Evolutionary conservation across 2,329 filamentous ascomycete species (phyloP).

Genomic region (Magnaporthales sp.): DNA sequence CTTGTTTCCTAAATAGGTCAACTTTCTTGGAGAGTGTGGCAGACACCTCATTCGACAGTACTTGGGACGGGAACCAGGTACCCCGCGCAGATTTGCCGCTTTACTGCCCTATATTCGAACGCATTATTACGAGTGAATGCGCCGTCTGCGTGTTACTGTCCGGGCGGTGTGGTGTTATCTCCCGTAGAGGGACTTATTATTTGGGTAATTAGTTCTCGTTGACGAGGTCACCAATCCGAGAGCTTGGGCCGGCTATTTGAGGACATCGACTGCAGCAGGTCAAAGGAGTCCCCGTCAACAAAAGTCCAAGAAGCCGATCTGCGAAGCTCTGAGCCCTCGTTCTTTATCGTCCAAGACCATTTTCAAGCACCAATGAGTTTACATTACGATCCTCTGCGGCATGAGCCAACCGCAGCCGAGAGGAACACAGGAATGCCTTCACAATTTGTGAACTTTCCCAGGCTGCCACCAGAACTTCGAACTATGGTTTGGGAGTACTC

Average conservation of each 20-base stretch:
- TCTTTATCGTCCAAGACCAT: neutral
- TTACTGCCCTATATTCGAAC: neutral
- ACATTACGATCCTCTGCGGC: slow-evolving; percentile 14
- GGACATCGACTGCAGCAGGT: neutral
- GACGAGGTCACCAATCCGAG: slow-evolving; percentile 15
- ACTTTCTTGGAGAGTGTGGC: neutral
- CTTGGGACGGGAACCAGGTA: neutral
- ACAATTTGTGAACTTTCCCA: slow-evolving; percentile 18
- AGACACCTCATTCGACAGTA: neutral
- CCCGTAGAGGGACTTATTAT: neutral
- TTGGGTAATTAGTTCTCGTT: slow-evolving; percentile 6
- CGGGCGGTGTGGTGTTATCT: neutral
- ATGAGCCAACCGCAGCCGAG: slow-evolving; percentile 7
- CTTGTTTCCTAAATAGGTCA: neutral
- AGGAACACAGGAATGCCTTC: neutral
- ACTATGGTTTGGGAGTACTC: slow-evolving; percentile 36
- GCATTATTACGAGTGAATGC: slow-evolving; percentile 2
- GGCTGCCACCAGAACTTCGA: slow-evolving; percentile 34
- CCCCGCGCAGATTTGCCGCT: neutral
- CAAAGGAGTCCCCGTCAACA: neutral
- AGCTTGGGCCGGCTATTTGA: slow-evolving; percentile 17
- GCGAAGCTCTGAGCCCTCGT: neutral
- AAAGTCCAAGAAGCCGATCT: neutral
- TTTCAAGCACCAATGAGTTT: slow-evolving; percentile 9
- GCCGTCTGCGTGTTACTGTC: neutral